phyloP scores from a whole-genome alignment of 2,329 filamentous ascomycete genomes.

The Fusarium graminum region DNA sequence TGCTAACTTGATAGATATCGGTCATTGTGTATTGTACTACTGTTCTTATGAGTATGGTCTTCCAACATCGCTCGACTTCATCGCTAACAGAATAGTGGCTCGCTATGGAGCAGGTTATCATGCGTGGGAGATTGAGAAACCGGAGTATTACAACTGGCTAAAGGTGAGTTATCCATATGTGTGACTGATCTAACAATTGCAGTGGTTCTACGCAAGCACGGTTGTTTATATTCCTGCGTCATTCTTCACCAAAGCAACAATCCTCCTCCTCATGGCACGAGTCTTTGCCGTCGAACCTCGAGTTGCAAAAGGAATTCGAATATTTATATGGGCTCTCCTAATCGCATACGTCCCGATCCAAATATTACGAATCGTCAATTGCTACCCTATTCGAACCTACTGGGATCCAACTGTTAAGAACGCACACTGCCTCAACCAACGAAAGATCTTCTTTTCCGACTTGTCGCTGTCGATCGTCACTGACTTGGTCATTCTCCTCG shows the following conservation, averaged over 20 bases:
- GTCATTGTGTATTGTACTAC: constrained; percentile 23
- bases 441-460: constrained; percentile 44
- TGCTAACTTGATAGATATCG: constrained; percentile 27
- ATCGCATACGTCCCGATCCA: constrained; percentile 35
- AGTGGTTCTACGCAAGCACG: constrained; percentile 45
- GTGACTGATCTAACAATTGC: not conserved
- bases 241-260: constrained; percentile 45
- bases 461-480: constrained; percentile 34
- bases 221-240: constrained; percentile 39
- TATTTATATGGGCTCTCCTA: constrained; percentile 39
- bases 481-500: constrained; percentile 37
- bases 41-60: constrained; percentile 36
- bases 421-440: constrained; percentile 54
- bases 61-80: not conserved
- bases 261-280: constrained; percentile 42
- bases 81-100: constrained; percentile 35
- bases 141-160: constrained; percentile 39
- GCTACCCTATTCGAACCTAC: constrained; percentile 57
- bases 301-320: constrained; percentile 31
- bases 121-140: constrained; percentile 38
- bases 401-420: constrained; percentile 51
- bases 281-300: constrained; percentile 38
- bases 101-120: constrained; percentile 40
- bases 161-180: constrained; percentile 12
- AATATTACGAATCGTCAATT: constrained; percentile 58